A percentile compares a stretch with the other conserved stretches of the same genome.
These are phyloP conservation scores for Fonsecaea multimorphosa DNA, from an alignment of 2,329 filamentous ascomycete species.

Conservation along the genomic window DNA sequence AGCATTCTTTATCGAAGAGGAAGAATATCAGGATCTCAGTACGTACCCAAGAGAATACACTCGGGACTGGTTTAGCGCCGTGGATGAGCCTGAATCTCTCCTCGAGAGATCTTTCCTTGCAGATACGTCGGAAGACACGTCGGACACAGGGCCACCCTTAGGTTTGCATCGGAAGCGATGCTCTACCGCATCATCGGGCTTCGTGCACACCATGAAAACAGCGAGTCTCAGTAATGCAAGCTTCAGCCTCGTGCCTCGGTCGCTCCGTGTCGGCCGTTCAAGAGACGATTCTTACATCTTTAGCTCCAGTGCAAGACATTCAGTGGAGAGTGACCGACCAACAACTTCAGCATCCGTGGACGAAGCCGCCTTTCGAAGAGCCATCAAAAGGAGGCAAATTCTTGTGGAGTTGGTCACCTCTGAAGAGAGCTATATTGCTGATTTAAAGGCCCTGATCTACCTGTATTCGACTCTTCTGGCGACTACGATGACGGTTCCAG, in stretches of 20 bases:
- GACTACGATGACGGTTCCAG: constrained; percentile 70
- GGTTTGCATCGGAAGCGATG: constrained; percentile 58
- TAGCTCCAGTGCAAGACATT: constrained; percentile 63
- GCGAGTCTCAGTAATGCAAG: constrained; percentile 78
- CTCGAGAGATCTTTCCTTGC: background rate
- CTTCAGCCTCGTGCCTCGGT: constrained; percentile 70
- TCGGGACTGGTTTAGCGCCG: constrained; percentile 12
- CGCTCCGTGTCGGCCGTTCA: constrained; percentile 64
- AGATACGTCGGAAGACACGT: background rate
- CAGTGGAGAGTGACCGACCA: constrained; percentile 62
- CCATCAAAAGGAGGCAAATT: constrained; percentile 76
- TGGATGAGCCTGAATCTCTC: constrained; percentile 3
- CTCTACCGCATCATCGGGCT: constrained; percentile 76
- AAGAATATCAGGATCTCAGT: background rate
- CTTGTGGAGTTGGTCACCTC: constrained; percentile 85
- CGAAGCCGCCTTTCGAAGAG: constrained; percentile 71
- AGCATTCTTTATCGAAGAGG: background rate
- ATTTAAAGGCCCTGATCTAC: constrained; percentile 84
- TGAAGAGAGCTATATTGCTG: constrained; percentile 86
- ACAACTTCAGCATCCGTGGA: constrained; percentile 62
- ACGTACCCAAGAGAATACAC: background rate
- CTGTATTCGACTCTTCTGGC: constrained; percentile 77
- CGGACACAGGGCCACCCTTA: background rate
- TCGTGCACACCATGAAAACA: constrained; percentile 80
- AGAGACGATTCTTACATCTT: constrained; percentile 69